A percentile compares a stretch with the other conserved stretches of the same genome.
Conservation (phyloP, 495 filamentous ascomycete species). For the Aspergillus baeticus region DNA sequence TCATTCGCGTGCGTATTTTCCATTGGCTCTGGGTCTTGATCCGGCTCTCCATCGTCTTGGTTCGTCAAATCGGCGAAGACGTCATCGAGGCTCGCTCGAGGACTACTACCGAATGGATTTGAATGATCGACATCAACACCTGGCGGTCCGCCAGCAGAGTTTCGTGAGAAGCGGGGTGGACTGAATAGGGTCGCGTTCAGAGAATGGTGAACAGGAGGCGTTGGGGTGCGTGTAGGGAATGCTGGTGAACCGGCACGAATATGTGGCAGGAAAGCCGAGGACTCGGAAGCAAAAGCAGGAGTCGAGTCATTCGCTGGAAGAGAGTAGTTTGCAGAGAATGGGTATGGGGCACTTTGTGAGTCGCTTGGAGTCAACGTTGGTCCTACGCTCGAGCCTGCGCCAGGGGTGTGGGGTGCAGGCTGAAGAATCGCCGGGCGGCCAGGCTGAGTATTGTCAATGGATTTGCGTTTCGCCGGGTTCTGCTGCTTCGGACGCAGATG, state of each 20-base stretch:
- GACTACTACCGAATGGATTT: constrained; percentile 39
- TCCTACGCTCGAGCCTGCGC: constrained; percentile 24
- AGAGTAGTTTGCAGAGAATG: constrained; percentile 43
- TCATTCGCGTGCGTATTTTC: constrained; percentile 49
- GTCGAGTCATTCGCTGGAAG: constrained; percentile 38
- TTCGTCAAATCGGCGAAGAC: constrained; percentile 50
- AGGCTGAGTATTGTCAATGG: constrained; percentile 29
- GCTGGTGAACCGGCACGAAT: constrained; percentile 36
- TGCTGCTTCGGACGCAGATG: constrained; percentile 74
- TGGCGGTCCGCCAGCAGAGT: constrained; percentile 20
- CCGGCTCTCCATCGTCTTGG: constrained; percentile 36
- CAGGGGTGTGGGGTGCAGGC: constrained; percentile 28
- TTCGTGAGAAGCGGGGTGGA: constrained; percentile 36
- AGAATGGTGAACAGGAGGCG: constrained; percentile 29
- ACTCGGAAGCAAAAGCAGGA: constrained; percentile 39
- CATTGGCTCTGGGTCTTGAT: constrained; percentile 32
- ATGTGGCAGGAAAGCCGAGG: constrained; percentile 44
- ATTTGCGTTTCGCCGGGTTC: constrained; percentile 50
- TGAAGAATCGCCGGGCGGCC: constrained; percentile 27
- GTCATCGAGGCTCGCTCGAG: constrained; percentile 44
- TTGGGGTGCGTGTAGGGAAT: constrained; percentile 41
- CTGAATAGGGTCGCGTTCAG: constrained; percentile 44
- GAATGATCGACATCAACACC: constrained; percentile 26
- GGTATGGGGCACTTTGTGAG: constrained; percentile 32
- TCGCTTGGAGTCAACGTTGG: constrained; percentile 38